Conservation (phyloP, 2,329 filamentous ascomycete species). For the Penicillium sp. region DNA sequence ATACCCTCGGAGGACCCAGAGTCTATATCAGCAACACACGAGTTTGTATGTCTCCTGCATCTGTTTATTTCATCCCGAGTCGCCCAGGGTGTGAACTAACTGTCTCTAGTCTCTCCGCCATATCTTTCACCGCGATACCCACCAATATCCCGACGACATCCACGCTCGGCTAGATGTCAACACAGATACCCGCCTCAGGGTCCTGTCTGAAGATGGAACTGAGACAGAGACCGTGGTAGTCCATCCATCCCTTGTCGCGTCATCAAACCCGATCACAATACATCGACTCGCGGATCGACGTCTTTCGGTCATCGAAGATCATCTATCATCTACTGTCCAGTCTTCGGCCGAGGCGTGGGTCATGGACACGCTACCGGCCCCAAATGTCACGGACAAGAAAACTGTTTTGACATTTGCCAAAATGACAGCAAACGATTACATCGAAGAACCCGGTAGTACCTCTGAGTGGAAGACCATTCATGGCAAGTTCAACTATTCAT, state of each 20-base stretch:
- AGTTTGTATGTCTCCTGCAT: conserved; percentile 45
- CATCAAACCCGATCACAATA: conserved; percentile 70
- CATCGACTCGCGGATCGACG: conserved; percentile 80
- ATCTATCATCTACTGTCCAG: conserved; percentile 72
- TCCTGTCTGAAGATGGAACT: conserved; percentile 45
- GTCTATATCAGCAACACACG: conserved; percentile 30
- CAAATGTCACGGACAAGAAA: conserved; percentile 82
- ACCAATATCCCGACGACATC: conserved; percentile 72
- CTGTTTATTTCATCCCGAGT: background rate
- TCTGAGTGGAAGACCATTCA: conserved; percentile 85
- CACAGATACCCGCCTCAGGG: conserved; percentile 59
- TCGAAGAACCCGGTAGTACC: conserved; percentile 65
- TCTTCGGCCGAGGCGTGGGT: conserved; percentile 78
- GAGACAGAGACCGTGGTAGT: conserved; percentile 49
- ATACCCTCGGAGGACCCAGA: conserved; percentile 32
- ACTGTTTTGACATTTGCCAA: conserved; percentile 83
- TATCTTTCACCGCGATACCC: conserved; percentile 88
- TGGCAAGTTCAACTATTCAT: conserved; percentile 79
- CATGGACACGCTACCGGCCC: conserved; percentile 74
- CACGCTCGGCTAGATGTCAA: conserved; percentile 74
- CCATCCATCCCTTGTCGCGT: conserved; percentile 61
- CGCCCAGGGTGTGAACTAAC: background rate
- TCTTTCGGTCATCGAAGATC: conserved; percentile 74
- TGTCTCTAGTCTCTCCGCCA: conserved; percentile 67
- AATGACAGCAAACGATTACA: conserved; percentile 90